These are phyloP conservation scores for Juglanconis juglandina DNA, from an alignment of 2,329 filamentous ascomycete species.

Conservation along the genomic window DNA sequence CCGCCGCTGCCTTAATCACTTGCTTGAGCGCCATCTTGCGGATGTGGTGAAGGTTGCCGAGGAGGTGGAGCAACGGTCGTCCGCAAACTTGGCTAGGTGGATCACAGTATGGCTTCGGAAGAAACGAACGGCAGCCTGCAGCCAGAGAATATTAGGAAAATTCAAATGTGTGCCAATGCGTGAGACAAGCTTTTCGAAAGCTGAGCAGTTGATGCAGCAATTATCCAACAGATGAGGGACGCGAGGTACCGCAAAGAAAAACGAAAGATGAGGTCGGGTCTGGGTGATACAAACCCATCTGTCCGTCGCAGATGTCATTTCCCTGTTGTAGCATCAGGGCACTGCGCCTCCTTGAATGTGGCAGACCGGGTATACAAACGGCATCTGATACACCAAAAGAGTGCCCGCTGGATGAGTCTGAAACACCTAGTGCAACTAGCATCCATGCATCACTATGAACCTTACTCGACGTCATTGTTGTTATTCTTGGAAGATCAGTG, in stretches of 20 bases:
- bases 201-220: neutral
- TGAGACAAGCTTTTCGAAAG: neutral
- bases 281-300: neutral
- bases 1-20: neutral
- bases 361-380: conserved; percentile 9
- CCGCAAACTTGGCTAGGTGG: neutral
- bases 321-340: neutral
- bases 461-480: neutral
- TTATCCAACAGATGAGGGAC: neutral
- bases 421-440: conserved; percentile 13
- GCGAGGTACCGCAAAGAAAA: neutral
- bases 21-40: neutral
- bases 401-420: conserved; percentile 6
- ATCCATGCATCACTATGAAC: neutral
- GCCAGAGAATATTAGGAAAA: neutral
- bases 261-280: neutral
- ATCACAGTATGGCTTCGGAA: too few species aligned
- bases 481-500: neutral
- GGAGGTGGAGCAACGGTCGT: neutral
- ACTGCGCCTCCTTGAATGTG: conserved; percentile 11
- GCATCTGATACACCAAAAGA: conserved; percentile 12
- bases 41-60: neutral
- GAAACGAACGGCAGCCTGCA: neutral
- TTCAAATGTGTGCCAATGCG: neutral
- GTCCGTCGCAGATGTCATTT: neutral